Evolutionary conservation across 2,329 filamentous ascomycete species (phyloP).

Genomic region (Exophiala sp.): DNA sequence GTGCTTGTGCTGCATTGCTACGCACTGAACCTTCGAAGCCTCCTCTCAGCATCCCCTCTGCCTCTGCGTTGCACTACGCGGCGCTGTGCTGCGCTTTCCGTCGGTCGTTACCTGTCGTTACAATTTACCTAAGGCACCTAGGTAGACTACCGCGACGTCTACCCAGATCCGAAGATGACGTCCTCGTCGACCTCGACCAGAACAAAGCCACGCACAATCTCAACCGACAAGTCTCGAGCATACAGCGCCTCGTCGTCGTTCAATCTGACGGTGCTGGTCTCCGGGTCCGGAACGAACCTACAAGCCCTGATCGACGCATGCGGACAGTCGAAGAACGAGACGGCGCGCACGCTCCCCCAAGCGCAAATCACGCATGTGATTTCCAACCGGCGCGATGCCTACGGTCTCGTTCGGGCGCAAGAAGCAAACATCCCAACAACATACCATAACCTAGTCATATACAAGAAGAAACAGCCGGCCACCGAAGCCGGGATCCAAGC

Average conservation of each 20-base stretch:
- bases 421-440: slow-evolving; percentile 61
- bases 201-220: background rate
- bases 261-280: slow-evolving; percentile 59
- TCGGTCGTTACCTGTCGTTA: background rate
- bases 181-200: background rate
- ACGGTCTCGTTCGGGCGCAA: slow-evolving; percentile 57
- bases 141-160: too few relatives aligned
- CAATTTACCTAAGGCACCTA: background rate
- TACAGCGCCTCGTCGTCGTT: slow-evolving; percentile 24
- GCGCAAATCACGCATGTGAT: slow-evolving; percentile 58
- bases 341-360: slow-evolving; percentile 39
- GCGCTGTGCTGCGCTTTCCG: background rate
- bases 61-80: too few relatives aligned
- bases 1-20: too few relatives aligned
- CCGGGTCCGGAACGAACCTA: slow-evolving; percentile 69
- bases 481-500: slow-evolving; percentile 45
- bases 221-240: slow-evolving; percentile 19
- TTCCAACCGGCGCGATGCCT: slow-evolving; percentile 59
- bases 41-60: too few relatives aligned
- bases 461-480: slow-evolving; percentile 63
- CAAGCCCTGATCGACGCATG: slow-evolving; percentile 66
- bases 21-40: too few relatives aligned
- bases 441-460: slow-evolving; percentile 74
- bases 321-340: slow-evolving; percentile 32
- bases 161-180: too few relatives aligned